Conservation (phyloP, 768 basidiomycete species). For the Boletus subcaerulescens region DNA sequence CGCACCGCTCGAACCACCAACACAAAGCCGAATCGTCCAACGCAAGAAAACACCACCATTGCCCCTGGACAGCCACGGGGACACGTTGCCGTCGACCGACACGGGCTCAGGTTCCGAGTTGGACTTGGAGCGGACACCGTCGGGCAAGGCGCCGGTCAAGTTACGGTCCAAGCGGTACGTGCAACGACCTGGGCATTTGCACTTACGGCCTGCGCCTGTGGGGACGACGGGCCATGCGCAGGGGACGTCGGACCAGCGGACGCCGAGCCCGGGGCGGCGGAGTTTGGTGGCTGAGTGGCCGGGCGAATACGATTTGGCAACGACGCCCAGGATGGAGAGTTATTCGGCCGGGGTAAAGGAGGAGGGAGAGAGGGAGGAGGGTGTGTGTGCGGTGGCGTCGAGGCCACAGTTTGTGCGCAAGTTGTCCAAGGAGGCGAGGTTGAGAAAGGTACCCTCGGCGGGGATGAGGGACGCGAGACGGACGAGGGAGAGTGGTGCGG, state of each 20-base stretch:
- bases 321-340: conserved; percentile 55
- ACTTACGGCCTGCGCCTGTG: conserved; percentile 32
- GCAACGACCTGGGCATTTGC: conserved; percentile 46
- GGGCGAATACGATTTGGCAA: conserved; percentile 46
- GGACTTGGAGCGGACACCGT: conserved; percentile 27
- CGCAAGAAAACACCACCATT: conserved; percentile 40
- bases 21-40: conserved; percentile 28
- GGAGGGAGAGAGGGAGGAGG: background rate
- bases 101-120: conserved; percentile 26
- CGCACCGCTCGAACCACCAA: conserved; percentile 25
- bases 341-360: conserved; percentile 38
- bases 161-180: conserved; percentile 53
- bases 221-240: background rate
- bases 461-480: conserved; percentile 38
- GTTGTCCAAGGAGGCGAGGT: conserved; percentile 29
- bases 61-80: background rate
- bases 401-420: conserved; percentile 29
- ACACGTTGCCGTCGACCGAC: background rate
- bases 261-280: conserved; percentile 45
- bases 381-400: conserved; percentile 15
- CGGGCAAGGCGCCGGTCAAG: conserved; percentile 37
- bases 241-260: conserved; percentile 30
- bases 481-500: conserved; percentile 60
- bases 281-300: conserved; percentile 53
- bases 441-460: conserved; percentile 45